A percentile compares a stretch with the other conserved stretches of the same genome.
These are phyloP conservation scores for Trichosporon sp. DNA, from an alignment of 1,284 basidiomycete species.

Conservation along the genomic window DNA sequence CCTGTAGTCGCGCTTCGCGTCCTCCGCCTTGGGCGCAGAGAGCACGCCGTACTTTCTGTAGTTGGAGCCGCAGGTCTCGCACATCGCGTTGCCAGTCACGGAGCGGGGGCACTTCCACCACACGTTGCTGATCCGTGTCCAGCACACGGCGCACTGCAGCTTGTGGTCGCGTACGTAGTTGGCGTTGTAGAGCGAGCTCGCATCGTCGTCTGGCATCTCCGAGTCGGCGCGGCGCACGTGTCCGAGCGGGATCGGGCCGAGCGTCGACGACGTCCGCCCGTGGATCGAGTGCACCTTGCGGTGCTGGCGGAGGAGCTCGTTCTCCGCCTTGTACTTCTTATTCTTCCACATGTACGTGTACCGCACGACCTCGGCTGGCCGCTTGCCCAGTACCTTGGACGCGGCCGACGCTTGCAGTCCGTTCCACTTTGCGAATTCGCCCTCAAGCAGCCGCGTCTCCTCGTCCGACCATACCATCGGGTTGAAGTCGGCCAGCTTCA, in stretches of 20 bases:
- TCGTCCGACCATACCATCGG: slow-evolving; percentile 31
- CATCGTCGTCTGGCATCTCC: slow-evolving; percentile 62
- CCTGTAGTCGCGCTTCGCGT: slow-evolving; percentile 44
- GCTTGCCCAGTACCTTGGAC: slow-evolving; percentile 44
- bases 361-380: slow-evolving; percentile 51
- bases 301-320: slow-evolving; percentile 51
- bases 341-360: slow-evolving; percentile 58
- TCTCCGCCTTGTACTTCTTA: slow-evolving; percentile 51
- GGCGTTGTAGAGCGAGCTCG: slow-evolving; percentile 49
- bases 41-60: slow-evolving; percentile 87
- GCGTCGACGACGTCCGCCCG: slow-evolving; percentile 46
- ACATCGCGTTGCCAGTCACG: slow-evolving; percentile 68
- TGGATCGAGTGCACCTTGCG: slow-evolving; percentile 46
- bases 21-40: slow-evolving; percentile 49
- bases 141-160: slow-evolving; percentile 69
- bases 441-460: slow-evolving; percentile 42
- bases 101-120: slow-evolving; percentile 89
- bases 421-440: slow-evolving; percentile 47
- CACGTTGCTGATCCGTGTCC: slow-evolving; percentile 68
- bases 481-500: slow-evolving; percentile 43
- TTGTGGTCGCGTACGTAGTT: slow-evolving; percentile 33
- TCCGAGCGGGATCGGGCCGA: slow-evolving; percentile 51
- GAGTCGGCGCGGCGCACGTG: slow-evolving; percentile 41
- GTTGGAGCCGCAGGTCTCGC: slow-evolving; percentile 71
- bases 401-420: slow-evolving; percentile 53